These are phyloP conservation scores for Gloeophyllum trabeum DNA, from an alignment of 768 basidiomycete genomes.

Conservation along the genomic window DNA sequence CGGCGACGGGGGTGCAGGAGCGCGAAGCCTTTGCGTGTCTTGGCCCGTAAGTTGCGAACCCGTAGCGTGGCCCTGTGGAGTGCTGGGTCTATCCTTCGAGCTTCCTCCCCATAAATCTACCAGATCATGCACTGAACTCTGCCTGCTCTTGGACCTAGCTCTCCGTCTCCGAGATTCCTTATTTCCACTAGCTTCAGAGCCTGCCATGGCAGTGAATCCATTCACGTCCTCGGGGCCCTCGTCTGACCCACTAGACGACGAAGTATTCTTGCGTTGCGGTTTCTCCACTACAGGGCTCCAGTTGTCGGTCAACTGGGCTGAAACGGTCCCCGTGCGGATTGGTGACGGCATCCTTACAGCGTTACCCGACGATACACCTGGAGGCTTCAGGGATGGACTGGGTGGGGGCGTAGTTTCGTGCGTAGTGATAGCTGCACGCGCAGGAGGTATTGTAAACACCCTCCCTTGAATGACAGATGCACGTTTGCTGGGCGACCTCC, in stretches of 20 bases:
- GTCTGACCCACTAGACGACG: conserved; percentile 51
- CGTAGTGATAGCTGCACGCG: conserved; percentile 19
- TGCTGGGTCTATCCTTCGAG: conserved; percentile 4
- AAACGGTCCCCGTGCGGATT: conserved; percentile 6
- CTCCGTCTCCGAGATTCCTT: conserved; percentile 15
- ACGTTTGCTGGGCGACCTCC: conserved; percentile 64
- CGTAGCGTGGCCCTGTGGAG: too few relatives aligned
- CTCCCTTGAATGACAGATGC: conserved; percentile 53
- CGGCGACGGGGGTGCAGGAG: too few relatives aligned
- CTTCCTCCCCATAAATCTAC: conserved; percentile 71
- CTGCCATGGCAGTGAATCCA: conserved; percentile 12
- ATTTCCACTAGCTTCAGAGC: conserved; percentile 8
- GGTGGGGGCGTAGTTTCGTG: background rate
- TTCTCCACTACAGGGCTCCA: conserved; percentile 30
- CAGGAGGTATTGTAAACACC: conserved; percentile 16
- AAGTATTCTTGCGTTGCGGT: conserved; percentile 16
- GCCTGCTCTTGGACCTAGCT: conserved; percentile 40
- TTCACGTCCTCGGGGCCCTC: conserved; percentile 38
- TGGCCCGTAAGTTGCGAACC: too few relatives aligned
- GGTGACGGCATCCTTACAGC: conserved; percentile 7
- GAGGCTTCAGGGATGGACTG: background rate
- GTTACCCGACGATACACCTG: background rate
- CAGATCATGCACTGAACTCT: conserved; percentile 77
- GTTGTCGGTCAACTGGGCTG: conserved; percentile 27
- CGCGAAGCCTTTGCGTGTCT: too few relatives aligned